Evolutionary conservation across 768 basidiomycete species (phyloP).

Genomic region (Neoboletus magnificus): DNA sequence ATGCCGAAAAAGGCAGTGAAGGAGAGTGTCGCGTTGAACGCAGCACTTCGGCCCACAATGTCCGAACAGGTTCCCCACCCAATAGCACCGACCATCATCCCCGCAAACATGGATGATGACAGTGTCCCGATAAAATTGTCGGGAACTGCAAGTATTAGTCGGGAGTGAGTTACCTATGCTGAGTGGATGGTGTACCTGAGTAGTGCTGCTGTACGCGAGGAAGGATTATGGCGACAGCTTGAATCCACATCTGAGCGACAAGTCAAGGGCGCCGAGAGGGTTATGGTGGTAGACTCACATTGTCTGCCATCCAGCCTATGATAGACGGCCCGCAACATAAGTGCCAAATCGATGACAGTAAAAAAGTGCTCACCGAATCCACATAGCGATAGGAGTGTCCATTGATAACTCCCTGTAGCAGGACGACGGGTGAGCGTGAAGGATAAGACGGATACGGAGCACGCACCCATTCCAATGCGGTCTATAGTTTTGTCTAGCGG

Average conservation of each 20-base stretch:
- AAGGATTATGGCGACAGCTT: slow-evolving; percentile 88
- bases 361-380: slow-evolving; percentile 67
- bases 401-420: slow-evolving; percentile 67
- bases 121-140: slow-evolving; percentile 76
- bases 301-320: slow-evolving; percentile 90
- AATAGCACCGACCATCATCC: slow-evolving; percentile 96
- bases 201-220: slow-evolving; percentile 95
- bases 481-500: slow-evolving; percentile 85
- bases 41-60: slow-evolving; percentile 79
- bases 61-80: slow-evolving; percentile 96
- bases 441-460: not conserved
- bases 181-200: slow-evolving; percentile 45
- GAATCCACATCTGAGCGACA: slow-evolving; percentile 80
- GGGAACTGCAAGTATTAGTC: slow-evolving; percentile 46
- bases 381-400: slow-evolving; percentile 78
- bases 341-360: not conserved
- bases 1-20: slow-evolving; percentile 89
- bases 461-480: slow-evolving; percentile 80
- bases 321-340: not conserved
- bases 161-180: slow-evolving; percentile 8
- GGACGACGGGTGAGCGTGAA: not conserved
- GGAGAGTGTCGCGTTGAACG: slow-evolving; percentile 91
- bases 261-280: slow-evolving; percentile 24
- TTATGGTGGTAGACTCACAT: slow-evolving; percentile 47
- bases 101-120: slow-evolving; percentile 86